Conservation (phyloP, 2,329 filamentous ascomycete genomes). For the Arthroderma sp. region DNA sequence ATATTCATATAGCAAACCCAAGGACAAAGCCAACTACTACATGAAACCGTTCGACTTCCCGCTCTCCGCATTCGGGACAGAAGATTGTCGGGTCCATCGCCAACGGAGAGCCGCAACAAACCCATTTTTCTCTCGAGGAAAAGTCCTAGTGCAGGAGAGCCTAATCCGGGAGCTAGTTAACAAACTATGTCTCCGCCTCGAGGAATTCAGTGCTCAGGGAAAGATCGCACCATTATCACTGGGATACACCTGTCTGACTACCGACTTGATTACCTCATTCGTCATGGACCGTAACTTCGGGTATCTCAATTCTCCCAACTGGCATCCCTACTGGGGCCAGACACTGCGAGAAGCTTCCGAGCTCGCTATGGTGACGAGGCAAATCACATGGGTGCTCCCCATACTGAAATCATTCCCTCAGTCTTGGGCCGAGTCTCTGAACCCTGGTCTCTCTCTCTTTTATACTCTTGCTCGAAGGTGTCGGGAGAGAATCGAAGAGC, state of each 20-base stretch:
- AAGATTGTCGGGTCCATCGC: conserved; percentile 15
- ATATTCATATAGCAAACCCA: conserved; percentile 13
- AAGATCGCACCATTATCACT: conserved; percentile 9
- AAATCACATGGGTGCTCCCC: conserved; percentile 8
- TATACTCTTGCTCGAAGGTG: conserved; percentile 5
- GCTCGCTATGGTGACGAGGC: conserved; percentile 4
- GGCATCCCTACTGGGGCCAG: conserved; percentile 16
- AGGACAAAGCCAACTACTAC: conserved; percentile 15
- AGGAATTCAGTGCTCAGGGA: conserved; percentile 1
- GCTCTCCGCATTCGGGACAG: conserved; percentile 20
- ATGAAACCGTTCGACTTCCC: conserved; percentile 15
- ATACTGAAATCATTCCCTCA: conserved; percentile 5
- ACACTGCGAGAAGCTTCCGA: conserved; percentile 11
- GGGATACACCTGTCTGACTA: conserved; percentile 18
- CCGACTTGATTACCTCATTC: conserved; percentile 36
- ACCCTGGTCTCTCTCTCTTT: conserved; percentile 9
- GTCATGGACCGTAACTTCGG: conserved; percentile 19
- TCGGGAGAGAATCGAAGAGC: conserved; percentile 5
- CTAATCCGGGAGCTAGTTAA: conserved; percentile 12
- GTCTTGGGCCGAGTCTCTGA: conserved; percentile 4
- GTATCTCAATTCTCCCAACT: conserved; percentile 21
- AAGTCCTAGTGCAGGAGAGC: conserved; percentile 11
- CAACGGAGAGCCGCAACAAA: conserved; percentile 17
- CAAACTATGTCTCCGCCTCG: conserved; percentile 10
- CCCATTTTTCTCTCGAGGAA: conserved; percentile 16